These are phyloP conservation scores for Malbranchea cinnamomea DNA, from an alignment of 2,329 filamentous ascomycete genomes.

Conservation along the genomic window DNA sequence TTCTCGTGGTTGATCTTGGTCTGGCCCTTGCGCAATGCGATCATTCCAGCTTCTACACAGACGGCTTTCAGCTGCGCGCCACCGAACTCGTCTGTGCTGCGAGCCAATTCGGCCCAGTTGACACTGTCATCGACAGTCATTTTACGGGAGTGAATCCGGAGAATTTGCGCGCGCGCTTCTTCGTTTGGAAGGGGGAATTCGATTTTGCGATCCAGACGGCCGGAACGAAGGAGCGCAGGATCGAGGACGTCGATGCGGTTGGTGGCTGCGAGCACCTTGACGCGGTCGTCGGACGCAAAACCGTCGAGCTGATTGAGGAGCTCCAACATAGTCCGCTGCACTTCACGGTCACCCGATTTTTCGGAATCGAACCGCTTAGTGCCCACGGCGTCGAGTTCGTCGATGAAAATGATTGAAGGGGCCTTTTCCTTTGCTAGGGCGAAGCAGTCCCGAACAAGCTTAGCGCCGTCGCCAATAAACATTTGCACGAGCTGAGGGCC, in stretches of 20 bases:
- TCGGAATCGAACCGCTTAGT: conserved; percentile 98
- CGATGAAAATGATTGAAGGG: conserved; percentile 97
- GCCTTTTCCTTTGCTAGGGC: conserved; percentile 97
- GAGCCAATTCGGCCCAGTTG: conserved; percentile 90
- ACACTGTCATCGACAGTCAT: conserved; percentile 90
- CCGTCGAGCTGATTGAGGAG: conserved; percentile 96
- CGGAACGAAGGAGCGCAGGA: conserved; percentile 77
- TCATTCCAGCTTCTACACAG: conserved; percentile 98
- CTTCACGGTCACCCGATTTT: conserved; percentile 93
- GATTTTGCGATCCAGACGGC: conserved; percentile 89
- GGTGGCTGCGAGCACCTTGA: conserved; percentile 90
- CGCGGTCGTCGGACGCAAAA: conserved; percentile 89
- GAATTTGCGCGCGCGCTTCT: conserved; percentile 89
- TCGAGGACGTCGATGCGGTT: conserved; percentile 92
- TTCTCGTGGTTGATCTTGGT: conserved; percentile 96
- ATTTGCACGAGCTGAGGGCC: conserved; percentile 97
- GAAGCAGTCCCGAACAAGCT: conserved; percentile 94
- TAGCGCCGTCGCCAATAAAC: conserved; percentile 98
- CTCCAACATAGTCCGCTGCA: conserved; percentile 97
- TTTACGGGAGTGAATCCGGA: conserved; percentile 94
- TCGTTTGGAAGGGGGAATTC: conserved; percentile 97
- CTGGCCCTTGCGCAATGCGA: conserved; percentile 83
- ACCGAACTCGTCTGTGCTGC: conserved; percentile 96
- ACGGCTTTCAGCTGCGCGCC: conserved; percentile 97
- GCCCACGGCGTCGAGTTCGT: conserved; percentile 94